Percentiles rank a stretch among this genome's conserved stretches.
Conservation (phyloP, 148 eudicot genomes). For the Cornus suecica region DNA sequence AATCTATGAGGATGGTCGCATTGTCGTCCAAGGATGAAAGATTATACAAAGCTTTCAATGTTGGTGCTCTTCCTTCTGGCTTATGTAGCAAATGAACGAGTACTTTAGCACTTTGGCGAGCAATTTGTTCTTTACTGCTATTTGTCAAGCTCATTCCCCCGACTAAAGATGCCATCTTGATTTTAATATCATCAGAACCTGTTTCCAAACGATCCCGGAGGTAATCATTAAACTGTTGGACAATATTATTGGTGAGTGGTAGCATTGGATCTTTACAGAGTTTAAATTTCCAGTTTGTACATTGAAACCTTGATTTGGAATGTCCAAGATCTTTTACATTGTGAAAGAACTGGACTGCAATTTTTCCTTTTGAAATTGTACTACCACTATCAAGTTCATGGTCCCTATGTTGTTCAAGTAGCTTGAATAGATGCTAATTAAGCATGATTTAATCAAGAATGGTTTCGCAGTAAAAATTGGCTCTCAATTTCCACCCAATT, state of each 20-base stretch:
- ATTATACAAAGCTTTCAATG: constrained; percentile 50
- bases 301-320: background rate
- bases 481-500: background rate
- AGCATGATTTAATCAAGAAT: background rate
- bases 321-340: background rate
- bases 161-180: constrained; percentile 49
- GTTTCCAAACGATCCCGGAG: constrained; percentile 16
- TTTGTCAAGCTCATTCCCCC: constrained; percentile 65
- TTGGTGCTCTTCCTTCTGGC: constrained; percentile 40
- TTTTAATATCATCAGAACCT: constrained; percentile 46
- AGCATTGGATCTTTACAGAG: background rate
- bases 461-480: background rate
- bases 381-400: background rate
- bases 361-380: too few species aligned
- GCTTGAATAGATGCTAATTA: background rate
- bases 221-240: background rate
- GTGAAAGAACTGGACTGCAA: background rate
- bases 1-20: constrained; percentile 56
- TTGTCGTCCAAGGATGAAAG: constrained; percentile 61
- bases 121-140: constrained; percentile 52
- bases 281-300: background rate
- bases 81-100: constrained; percentile 52
- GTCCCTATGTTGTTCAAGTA: background rate
- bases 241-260: too few species aligned
- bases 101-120: constrained; percentile 45